Evolutionary conservation across 768 basidiomycete genomes (phyloP).

Genomic region (Rhodocollybia butyracea): DNA sequence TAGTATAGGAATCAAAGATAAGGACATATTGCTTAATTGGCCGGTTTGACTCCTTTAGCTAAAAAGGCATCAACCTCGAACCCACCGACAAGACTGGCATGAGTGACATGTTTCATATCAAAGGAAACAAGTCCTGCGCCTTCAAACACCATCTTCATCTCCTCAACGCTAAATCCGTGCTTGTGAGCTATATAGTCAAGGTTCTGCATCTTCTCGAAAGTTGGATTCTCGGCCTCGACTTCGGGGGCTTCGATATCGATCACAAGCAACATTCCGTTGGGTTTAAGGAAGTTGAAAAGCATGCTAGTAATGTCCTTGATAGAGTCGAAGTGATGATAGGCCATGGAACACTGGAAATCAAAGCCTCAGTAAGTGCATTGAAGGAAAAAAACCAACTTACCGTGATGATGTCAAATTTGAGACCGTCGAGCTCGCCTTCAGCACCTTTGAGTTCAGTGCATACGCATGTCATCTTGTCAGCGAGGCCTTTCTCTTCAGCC

Average conservation of each 20-base stretch:
- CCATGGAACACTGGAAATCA: constrained; percentile 45
- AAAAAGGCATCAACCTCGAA: constrained; percentile 47
- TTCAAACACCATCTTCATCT: constrained; percentile 49
- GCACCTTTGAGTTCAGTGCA: constrained; percentile 46
- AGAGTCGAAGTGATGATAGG: constrained; percentile 65
- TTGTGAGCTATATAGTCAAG: constrained; percentile 45
- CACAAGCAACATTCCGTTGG: constrained; percentile 58
- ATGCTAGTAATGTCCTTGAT: constrained; percentile 48
- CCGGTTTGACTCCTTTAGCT: constrained; percentile 46
- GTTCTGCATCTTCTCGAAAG: constrained; percentile 34
- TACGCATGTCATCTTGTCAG: constrained; percentile 67
- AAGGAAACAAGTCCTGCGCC: constrained; percentile 48
- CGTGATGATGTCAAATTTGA: constrained; percentile 66
- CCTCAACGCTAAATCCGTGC: constrained; percentile 48
- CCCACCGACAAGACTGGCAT: constrained; percentile 27
- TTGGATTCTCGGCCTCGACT: constrained; percentile 9
- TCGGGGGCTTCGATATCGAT: constrained; percentile 37
- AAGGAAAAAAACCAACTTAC: constrained; percentile 38
- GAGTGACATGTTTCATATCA: constrained; percentile 31
- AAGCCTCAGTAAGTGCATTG: neutral
- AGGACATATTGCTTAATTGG: no score
- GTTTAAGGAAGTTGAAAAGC: constrained; percentile 58
- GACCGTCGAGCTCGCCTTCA: constrained; percentile 45
- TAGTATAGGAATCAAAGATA: no score
- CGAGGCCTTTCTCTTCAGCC: constrained; percentile 58